These are phyloP conservation scores for apple (Malus domestica) DNA, from an alignment of 306 rosid genomes.

Conservation along the genomic window DNA sequence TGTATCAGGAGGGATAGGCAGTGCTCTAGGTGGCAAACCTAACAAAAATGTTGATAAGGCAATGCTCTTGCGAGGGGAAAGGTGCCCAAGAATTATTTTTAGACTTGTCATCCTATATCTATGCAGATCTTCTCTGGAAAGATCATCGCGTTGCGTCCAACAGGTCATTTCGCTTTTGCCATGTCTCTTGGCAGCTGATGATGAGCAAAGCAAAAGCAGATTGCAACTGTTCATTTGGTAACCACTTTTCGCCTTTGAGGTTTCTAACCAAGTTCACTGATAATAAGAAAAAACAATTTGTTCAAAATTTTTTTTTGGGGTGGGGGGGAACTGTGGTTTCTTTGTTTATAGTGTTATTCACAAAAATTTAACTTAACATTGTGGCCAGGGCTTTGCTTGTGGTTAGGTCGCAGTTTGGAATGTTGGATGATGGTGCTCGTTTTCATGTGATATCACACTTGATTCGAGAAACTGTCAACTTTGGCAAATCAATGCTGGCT, in stretches of 20 bases:
- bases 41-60: slow-evolving; percentile 87
- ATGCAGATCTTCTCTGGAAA: slow-evolving; percentile 82
- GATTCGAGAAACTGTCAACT: slow-evolving; percentile 75
- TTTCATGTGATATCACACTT: slow-evolving; percentile 87
- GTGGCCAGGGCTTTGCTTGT: slow-evolving; percentile 80
- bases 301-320: neutral
- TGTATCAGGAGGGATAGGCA: slow-evolving; percentile 91
- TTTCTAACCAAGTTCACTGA: slow-evolving; percentile 5
- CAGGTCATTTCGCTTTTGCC: slow-evolving; percentile 80
- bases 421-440: slow-evolving; percentile 83
- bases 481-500: slow-evolving; percentile 86
- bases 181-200: slow-evolving; percentile 74
- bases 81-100: slow-evolving; percentile 80
- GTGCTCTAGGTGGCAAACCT: slow-evolving; percentile 79
- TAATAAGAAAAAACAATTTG: slow-evolving; percentile 1
- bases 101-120: slow-evolving; percentile 82
- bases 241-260: slow-evolving; percentile 9
- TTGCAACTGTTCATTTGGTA: slow-evolving; percentile 95
- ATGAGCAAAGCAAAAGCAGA: slow-evolving; percentile 90
- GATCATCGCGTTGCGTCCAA: slow-evolving; percentile 82
- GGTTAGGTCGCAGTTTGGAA: slow-evolving; percentile 75
- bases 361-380: slow-evolving; percentile 30
- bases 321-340: neutral
- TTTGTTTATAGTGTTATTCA: neutral
- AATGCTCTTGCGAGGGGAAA: slow-evolving; percentile 89